phyloP scores from a whole-genome alignment of 768 basidiomycete species.

The Xerocomus spinulosus region DNA sequence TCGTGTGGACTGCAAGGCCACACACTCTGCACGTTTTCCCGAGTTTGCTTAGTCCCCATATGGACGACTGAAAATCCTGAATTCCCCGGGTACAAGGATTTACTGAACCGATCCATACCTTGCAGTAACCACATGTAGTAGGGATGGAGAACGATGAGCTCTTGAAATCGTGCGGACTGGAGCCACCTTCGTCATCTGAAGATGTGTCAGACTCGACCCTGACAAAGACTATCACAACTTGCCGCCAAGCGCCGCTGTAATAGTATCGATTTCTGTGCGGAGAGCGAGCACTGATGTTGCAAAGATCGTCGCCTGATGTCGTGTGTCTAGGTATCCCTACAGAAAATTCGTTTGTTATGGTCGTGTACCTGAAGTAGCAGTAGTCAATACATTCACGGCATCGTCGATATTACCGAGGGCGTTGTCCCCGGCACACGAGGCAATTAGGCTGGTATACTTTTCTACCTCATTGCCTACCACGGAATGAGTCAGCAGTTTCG shows the following conservation, averaged over 20 bases:
- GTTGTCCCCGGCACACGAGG: slow-evolving; percentile 43
- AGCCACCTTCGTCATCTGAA: slow-evolving; percentile 69
- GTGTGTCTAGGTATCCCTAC: slow-evolving; percentile 60
- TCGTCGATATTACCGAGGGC: slow-evolving; percentile 51
- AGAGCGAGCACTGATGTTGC: slow-evolving; percentile 53
- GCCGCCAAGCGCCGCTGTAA: slow-evolving; percentile 63
- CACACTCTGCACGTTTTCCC: slow-evolving; percentile 81
- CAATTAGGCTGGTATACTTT: slow-evolving; percentile 43
- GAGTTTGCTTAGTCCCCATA: slow-evolving; percentile 85
- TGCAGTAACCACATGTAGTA: slow-evolving; percentile 76
- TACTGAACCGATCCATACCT: slow-evolving; percentile 40
- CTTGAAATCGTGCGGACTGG: slow-evolving; percentile 75
- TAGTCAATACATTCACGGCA: slow-evolving; percentile 17
- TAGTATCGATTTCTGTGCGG: slow-evolving; percentile 59
- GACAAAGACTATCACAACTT: slow-evolving; percentile 16
- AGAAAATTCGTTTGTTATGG: slow-evolving; percentile 4
- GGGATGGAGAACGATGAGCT: slow-evolving; percentile 84
- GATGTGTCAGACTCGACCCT: slow-evolving; percentile 2
- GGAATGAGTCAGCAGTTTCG: slow-evolving; percentile 5
- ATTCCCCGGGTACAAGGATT: neutral
- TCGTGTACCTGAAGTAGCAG: neutral
- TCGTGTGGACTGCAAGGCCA: slow-evolving; percentile 74
- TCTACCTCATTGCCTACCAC: slow-evolving; percentile 51
- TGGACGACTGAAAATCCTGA: slow-evolving; percentile 52
- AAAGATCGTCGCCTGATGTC: slow-evolving; percentile 55